Evolutionary conservation across 345 rosid species (phyloP), one percentile per base, ranked within the genome.

Genomic region (Rhodamnia rubescens): DNA sequence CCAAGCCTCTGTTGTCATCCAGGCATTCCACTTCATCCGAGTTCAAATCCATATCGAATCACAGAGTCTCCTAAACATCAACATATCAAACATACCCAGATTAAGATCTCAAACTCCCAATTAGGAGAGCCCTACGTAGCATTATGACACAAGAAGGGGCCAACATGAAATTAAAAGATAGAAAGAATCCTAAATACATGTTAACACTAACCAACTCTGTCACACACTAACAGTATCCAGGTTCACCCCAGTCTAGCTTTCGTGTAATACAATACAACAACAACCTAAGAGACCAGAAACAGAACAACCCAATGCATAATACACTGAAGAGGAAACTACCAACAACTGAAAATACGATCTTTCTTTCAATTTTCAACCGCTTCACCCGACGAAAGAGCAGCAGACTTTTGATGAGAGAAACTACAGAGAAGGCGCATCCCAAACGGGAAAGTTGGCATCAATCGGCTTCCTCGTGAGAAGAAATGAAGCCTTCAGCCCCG

Each of bases 21-120:
- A 20, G 24, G 78, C 78, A 69, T 83, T 85, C 87, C 84, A 18
- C 84, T 83, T 86, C 88, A 51, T 83, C 87, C 53, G 44, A 22
- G 14, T 83, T 36, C 81, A 15, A 51, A 64, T 82, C 82, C 85
- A 69, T 69, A 69, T 69, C 47, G 47, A 69, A 85, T 82, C 50
- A 58, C 50, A 1, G 24, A 8, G 55, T 74, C 81, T 61, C 82
- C 58, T 83, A 50, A 36, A 20, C 69, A 32, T 69, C 78, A 36
- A 53, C 5, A 83, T 22, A 12, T 53, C 84, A 83, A 69, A 69
- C 47, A 69, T 40, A 18, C 78, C 78, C 20, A 69, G 26, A 32
- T 69, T 36, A 69, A 36, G 47, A 69, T 36, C 47, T 2, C 47
- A 69, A 69, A 21, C 78, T 69, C 36, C 78, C 47, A 16, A 36